Percentiles rank a stretch among this genome's conserved stretches.
Evolutionary conservation across 768 basidiomycete genomes (phyloP).

Genomic region (Mycena latifolia): DNA sequence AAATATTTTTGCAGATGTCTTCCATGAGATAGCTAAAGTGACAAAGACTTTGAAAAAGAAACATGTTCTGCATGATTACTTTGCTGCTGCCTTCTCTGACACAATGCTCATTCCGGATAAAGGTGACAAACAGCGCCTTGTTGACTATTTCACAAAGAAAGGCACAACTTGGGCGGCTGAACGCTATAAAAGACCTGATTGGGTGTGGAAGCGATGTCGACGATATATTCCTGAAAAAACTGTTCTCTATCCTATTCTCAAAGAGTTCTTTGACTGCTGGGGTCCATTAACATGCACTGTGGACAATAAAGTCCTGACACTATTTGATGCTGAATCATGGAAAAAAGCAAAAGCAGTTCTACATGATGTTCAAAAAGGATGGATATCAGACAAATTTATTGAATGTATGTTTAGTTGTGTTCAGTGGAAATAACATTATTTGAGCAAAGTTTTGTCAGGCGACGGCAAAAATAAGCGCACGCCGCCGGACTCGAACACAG

Average conservation of each 20-base stretch:
- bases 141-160: conserved; percentile 18
- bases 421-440: conserved; percentile 35
- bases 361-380: conserved; percentile 30
- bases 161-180: conserved; percentile 24
- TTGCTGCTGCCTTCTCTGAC: conserved; percentile 36
- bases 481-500: too few species aligned
- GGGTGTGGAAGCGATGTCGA: conserved; percentile 19
- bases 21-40: conserved; percentile 27
- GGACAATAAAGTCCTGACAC: neutral
- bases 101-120: conserved; percentile 37
- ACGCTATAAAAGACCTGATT: conserved; percentile 15
- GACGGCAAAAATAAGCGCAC: too few species aligned
- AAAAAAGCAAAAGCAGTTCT: conserved; percentile 30
- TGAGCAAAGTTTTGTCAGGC: conserved; percentile 33
- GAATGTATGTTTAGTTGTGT: conserved; percentile 36
- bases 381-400: conserved; percentile 36
- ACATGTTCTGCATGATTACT: conserved; percentile 26
- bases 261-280: conserved; percentile 35
- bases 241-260: conserved; percentile 29
- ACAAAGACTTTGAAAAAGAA: conserved; percentile 23
- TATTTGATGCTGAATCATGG: conserved; percentile 14
- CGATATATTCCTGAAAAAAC: conserved; percentile 33
- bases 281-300: conserved; percentile 11
- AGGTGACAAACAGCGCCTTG: conserved; percentile 27
- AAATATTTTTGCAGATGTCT: conserved; percentile 28